Evolutionary conservation across 1,284 basidiomycete species (phyloP), one percentile per base, ranked within the genome.

Genomic region (Cryptococcus sp.): DNA sequence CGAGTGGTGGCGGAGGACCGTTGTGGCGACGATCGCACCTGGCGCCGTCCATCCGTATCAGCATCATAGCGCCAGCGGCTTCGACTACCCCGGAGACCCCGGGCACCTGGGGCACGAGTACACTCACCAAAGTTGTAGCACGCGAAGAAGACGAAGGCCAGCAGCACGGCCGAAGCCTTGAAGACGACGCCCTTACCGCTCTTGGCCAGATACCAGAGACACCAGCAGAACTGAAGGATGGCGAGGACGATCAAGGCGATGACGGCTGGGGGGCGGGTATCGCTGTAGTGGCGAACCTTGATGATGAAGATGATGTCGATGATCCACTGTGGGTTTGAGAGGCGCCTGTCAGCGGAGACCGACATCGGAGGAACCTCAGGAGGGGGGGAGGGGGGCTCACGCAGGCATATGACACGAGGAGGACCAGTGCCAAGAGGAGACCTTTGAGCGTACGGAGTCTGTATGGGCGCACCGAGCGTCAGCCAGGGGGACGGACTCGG

Each of bases 291-390:
- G 39, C 54, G 44, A 21, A 61, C 53, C 39, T 57, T 53, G 45
- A 52, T 45, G 56, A 70, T 57, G 53, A 66, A 63, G 50, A 72
- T 65, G 57, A 72, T 69, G 57, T 67, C 58, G 39, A 69, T 53
- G 56, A 69, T 60, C 52, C 65, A 55, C 60, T 67, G 28, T 33
- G 28, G 28, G 28, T 33, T 33, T 33, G 28, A 33, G 28, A 4
- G 28, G 4, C 28, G 28, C 4, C 4, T 4, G 28, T 33, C 28
- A 33, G 28, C 28, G 4, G 28, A 33, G 28, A 33, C 28, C 4
- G 5, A 33, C 5, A 33, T 33, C 28, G 4, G 28, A 9, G 4
- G 28, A 9, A 33, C 9, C 9, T 33, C 28, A 33, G 5, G 5
- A 33, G 9, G 9, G 28, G 28, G 28, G 5, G n/a, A n/a, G n/a